These are phyloP conservation scores for Plenodomus biglobosus DNA, from an alignment of 2,329 filamentous ascomycete genomes.

Conservation along the genomic window DNA sequence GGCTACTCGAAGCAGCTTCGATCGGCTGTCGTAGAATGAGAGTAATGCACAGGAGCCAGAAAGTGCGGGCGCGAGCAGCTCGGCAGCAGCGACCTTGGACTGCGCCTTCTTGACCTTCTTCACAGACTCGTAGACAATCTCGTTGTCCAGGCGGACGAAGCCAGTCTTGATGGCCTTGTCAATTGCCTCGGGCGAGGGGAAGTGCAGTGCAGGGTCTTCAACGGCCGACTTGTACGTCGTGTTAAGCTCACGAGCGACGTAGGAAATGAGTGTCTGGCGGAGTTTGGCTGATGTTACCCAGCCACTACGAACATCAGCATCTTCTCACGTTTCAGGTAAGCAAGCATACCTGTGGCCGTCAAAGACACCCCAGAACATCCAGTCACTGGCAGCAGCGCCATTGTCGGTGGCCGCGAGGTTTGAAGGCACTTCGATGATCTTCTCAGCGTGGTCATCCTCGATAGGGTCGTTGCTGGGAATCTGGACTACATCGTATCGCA, in stretches of 20 bases:
- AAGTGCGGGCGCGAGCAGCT: slow-evolving; percentile 86
- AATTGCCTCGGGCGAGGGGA: slow-evolving; percentile 76
- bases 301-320: slow-evolving; percentile 58
- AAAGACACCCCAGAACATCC: slow-evolving; percentile 99
- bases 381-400: slow-evolving; percentile 69
- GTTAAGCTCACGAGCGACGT: slow-evolving; percentile 90
- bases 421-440: slow-evolving; percentile 87
- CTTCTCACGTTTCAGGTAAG: neutral
- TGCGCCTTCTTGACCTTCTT: slow-evolving; percentile 86
- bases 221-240: slow-evolving; percentile 79
- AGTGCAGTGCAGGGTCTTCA: slow-evolving; percentile 56
- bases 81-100: slow-evolving; percentile 86
- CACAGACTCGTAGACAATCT: slow-evolving; percentile 92
- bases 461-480: slow-evolving; percentile 96
- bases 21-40: slow-evolving; percentile 90
- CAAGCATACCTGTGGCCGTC: slow-evolving; percentile 82
- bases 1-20: slow-evolving; percentile 86
- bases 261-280: slow-evolving; percentile 86
- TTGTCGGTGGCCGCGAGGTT: slow-evolving; percentile 58
- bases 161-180: slow-evolving; percentile 90
- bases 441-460: slow-evolving; percentile 97
- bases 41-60: slow-evolving; percentile 97
- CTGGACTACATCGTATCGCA: slow-evolving; percentile 93
- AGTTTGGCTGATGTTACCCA: slow-evolving; percentile 98
- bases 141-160: slow-evolving; percentile 84